Evolutionary conservation across 2,329 filamentous ascomycete genomes (phyloP), one percentile per base, ranked within the genome.

Genomic region (Laburnicola sp.): DNA sequence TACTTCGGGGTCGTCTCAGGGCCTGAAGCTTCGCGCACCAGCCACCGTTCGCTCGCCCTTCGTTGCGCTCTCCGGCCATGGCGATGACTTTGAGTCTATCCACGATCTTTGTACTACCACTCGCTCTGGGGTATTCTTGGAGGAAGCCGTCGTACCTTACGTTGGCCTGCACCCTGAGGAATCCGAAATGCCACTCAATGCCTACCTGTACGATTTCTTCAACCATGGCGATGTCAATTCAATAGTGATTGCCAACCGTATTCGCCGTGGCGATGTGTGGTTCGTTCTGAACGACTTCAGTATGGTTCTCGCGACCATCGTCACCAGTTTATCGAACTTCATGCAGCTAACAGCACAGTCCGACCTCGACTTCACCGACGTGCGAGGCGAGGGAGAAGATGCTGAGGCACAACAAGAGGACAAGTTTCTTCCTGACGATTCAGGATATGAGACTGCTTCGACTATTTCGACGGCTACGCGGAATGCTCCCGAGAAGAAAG

Each of bases 141-240:
- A 93, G 61, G 82, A 89, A 62, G 80, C 86, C 0, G 85, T 87
- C 1, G 83, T 93, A 23, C 89, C 89, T 0, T 82, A 87, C 64
- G 78, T 91, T 3, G 78, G 79, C 4, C 72, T 89, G 8, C 81
- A 81, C 58, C 82, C 83, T 0, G 74, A 84, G 25, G 82, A 86
- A 46, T 67, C 72, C 4, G 66, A 74, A 2, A 76, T 78, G 9
- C 81, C 80, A 0, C 76, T 85, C 53, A 89, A 89, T 57, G 84
- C 85, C 0, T 88, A 88, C 63, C 73, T 92, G 0, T 84, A 86
- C 53, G 87, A 92, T 68, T 93, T 91, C 71, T 91, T 83, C 78
- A 88, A 84, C 69, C 85, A 92, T 60, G 88, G 87, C 3, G 82
- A 86, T 62, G 68, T 85, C 22, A 66, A 76, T 1, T 80, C 83